A percentile compares a stretch with the other conserved stretches of the same genome.
These are phyloP conservation scores for Coemansia sp. DNA, from an alignment of 192 early-diverging fungal genomes.

Conservation along the genomic window DNA sequence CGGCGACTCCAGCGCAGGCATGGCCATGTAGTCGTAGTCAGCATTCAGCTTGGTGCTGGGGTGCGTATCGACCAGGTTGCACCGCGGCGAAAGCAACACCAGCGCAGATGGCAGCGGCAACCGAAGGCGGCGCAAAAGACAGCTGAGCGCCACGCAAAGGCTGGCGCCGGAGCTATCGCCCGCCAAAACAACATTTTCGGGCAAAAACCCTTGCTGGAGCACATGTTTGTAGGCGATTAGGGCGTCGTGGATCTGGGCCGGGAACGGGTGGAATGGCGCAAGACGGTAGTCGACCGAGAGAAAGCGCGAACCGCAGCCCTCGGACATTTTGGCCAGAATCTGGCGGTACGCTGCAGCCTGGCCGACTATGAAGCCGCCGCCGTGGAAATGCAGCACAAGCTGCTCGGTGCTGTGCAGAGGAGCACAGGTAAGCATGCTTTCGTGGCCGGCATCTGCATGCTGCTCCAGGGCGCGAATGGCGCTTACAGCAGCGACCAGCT, in stretches of 20 bases:
- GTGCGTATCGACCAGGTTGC: constrained; percentile 5
- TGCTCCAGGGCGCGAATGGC: not conserved
- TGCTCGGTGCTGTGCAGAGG: constrained; percentile 25
- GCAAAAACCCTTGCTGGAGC: constrained; percentile 11
- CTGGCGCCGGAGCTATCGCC: constrained; percentile 15
- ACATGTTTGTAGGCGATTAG: constrained; percentile 72
- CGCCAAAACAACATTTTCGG: not conserved
- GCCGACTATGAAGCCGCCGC: constrained; percentile 61
- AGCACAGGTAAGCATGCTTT: not conserved
- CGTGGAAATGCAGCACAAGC: constrained; percentile 67
- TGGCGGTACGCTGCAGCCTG: constrained; percentile 33
- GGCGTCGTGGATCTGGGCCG: constrained; percentile 70
- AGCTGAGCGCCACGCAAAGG: not conserved
- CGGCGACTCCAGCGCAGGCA: not conserved
- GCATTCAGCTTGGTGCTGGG: constrained; percentile 1
- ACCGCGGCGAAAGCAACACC: constrained; percentile 15
- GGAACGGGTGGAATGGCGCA: constrained; percentile 76
- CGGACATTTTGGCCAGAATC: constrained; percentile 50
- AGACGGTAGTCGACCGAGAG: constrained; percentile 69
- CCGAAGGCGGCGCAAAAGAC: not conserved
- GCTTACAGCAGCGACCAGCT: not conserved
- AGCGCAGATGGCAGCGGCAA: not conserved
- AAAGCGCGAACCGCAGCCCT: constrained; percentile 28
- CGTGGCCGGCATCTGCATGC: not conserved
- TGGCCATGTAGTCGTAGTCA: constrained; percentile 2